A percentile compares a stretch with the other conserved stretches of the same genome.
Evolutionary conservation across 257 asterid species (phyloP).

Genomic region (Lycium barbarum): DNA sequence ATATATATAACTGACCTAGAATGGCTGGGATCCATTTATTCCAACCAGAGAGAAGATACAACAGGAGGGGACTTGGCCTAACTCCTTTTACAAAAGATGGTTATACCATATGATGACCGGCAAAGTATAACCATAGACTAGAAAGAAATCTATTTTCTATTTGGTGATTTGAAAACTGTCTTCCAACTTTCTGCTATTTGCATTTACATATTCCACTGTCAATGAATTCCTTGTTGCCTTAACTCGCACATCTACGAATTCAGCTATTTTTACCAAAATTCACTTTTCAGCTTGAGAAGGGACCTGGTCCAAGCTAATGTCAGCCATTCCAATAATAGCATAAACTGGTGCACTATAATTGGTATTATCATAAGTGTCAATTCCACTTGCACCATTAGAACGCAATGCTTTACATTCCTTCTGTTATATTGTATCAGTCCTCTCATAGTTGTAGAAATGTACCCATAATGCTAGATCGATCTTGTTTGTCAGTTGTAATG

Average conservation of each 20-base stretch:
- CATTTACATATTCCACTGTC: conserved; percentile 67
- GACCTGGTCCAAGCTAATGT: conserved; percentile 69
- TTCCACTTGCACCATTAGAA: conserved; percentile 46
- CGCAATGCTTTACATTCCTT: conserved; percentile 70
- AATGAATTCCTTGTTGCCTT: conserved; percentile 60
- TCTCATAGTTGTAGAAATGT: conserved; percentile 91
- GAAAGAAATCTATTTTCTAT: too few relatives aligned
- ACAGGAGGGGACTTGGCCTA: too few relatives aligned
- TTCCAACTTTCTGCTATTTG: conserved; percentile 53
- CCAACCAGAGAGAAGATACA: too few relatives aligned
- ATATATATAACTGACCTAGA: too few relatives aligned
- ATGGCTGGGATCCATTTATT: too few relatives aligned
- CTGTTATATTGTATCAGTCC: conserved; percentile 72
- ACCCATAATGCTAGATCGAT: conserved; percentile 82
- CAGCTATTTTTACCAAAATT: conserved; percentile 63
- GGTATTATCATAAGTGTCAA: conserved; percentile 56
- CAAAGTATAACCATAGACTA: too few relatives aligned
- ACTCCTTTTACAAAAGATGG: too few relatives aligned
- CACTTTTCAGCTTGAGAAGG: conserved; percentile 61
- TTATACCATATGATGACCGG: too few relatives aligned
- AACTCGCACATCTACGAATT: conserved; percentile 66
- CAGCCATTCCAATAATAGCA: conserved; percentile 91
- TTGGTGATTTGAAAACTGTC: conserved; percentile 64
- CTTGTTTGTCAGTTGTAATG: conserved; percentile 64
- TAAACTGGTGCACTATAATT: conserved; percentile 80